Conservation (phyloP, 2,329 filamentous ascomycete species). For the Anisogramma anomala region DNA sequence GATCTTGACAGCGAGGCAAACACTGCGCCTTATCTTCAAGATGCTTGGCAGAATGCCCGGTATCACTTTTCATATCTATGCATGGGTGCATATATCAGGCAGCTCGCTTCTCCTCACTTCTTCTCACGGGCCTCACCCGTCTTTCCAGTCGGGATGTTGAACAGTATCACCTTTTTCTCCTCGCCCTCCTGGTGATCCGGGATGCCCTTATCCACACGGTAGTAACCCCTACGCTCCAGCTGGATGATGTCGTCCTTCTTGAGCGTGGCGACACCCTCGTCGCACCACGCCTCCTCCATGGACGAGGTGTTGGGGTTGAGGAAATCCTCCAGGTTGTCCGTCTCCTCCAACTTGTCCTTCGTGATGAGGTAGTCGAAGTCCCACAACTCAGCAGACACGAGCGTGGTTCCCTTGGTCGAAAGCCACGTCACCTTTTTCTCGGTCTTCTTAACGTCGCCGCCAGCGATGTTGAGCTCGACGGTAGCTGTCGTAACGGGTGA, state of each 20-base stretch:
- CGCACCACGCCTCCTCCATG: constrained; percentile 63
- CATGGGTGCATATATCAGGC: too few relatives aligned
- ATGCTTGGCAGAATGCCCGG: too few relatives aligned
- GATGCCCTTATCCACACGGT: constrained; percentile 63
- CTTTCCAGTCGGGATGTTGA: constrained; percentile 47
- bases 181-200: constrained; percentile 38
- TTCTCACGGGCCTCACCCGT: constrained; percentile 10
- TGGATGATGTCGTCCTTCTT: constrained; percentile 89
- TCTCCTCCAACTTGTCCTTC: constrained; percentile 86
- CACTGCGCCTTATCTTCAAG: too few relatives aligned
- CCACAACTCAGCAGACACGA: constrained; percentile 74
- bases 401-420: constrained; percentile 59
- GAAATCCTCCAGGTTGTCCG: constrained; percentile 75
- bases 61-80: too few relatives aligned
- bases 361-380: constrained; percentile 93
- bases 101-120: background rate
- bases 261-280: constrained; percentile 65
- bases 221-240: constrained; percentile 88
- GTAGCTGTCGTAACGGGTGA: constrained; percentile 58
- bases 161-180: constrained; percentile 42
- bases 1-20: too few relatives aligned
- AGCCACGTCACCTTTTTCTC: constrained; percentile 97
- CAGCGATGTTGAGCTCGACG: constrained; percentile 78
- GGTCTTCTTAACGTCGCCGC: constrained; percentile 91
- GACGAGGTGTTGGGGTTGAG: constrained; percentile 66